These are phyloP conservation scores for Neopestalotiopsis rosae DNA, from an alignment of 2,329 filamentous ascomycete genomes.

Conservation along the genomic window DNA sequence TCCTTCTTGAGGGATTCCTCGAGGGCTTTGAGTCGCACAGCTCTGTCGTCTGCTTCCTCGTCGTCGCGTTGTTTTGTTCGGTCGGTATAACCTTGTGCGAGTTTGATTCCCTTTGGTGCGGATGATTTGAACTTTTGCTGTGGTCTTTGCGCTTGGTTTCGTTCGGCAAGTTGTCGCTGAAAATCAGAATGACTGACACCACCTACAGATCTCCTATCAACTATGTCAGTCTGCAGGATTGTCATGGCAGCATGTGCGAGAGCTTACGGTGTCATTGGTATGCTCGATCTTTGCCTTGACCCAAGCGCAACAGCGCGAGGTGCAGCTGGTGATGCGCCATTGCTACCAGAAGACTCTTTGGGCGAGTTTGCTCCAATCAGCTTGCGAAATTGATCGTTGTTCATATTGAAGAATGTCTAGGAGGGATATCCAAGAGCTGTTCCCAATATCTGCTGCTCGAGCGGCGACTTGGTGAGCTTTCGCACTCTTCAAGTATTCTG, in stretches of 20 bases:
- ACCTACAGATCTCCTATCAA: conserved; percentile 66
- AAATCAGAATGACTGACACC: conserved; percentile 69
- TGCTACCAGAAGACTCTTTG: conserved; percentile 44
- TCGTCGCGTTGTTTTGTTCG: conserved; percentile 71
- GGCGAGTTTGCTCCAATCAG: conserved; percentile 64
- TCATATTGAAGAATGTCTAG: conserved; percentile 63
- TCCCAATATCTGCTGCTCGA: background rate
- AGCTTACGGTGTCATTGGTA: conserved; percentile 91
- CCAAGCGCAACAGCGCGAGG: conserved; percentile 63
- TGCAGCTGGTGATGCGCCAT: conserved; percentile 49
- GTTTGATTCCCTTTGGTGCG: conserved; percentile 81
- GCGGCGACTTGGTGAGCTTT: background rate
- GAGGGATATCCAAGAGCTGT: background rate
- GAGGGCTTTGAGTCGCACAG: conserved; percentile 74
- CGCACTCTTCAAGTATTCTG: background rate
- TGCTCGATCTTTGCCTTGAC: conserved; percentile 78
- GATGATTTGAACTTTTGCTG: conserved; percentile 79
- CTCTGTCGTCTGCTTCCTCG: conserved; percentile 58
- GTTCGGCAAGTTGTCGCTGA: conserved; percentile 81
- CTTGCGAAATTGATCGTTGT: conserved; percentile 92
- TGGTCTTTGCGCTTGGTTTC: conserved; percentile 59
- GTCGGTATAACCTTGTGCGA: conserved; percentile 84
- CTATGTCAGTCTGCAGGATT: conserved; percentile 27
- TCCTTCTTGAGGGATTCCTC: conserved; percentile 83
- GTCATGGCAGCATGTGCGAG: background rate